These are phyloP conservation scores for Lavandula angustifolia DNA, from an alignment of 257 asterid species.

Conservation along the genomic window DNA sequence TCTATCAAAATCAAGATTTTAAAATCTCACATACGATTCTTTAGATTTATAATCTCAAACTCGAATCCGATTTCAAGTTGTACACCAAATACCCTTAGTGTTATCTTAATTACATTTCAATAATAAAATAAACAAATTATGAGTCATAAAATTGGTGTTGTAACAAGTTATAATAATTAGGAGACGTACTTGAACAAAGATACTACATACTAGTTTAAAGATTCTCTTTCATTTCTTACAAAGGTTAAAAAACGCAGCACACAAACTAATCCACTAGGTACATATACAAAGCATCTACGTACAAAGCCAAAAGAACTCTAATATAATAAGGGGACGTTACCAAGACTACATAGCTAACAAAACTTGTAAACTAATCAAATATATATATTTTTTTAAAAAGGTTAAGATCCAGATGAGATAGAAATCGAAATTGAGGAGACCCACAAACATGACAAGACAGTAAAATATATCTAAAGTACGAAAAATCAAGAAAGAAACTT, in stretches of 20 bases:
- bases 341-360: background rate
- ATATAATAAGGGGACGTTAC: background rate
- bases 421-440: background rate
- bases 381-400: background rate
- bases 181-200: too few relatives aligned
- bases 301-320: background rate
- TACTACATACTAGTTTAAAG: background rate
- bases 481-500: too few relatives aligned
- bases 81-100: too few relatives aligned
- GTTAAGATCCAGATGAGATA: conserved; percentile 7
- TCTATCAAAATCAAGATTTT: too few relatives aligned
- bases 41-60: too few relatives aligned
- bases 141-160: too few relatives aligned
- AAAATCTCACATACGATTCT: too few relatives aligned
- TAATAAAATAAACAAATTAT: too few relatives aligned
- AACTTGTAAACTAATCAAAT: background rate
- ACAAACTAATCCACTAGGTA: conserved; percentile 5
- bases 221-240: background rate
- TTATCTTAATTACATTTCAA: too few relatives aligned
- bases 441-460: background rate
- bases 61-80: too few relatives aligned
- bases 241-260: background rate
- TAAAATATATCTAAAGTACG: background rate
- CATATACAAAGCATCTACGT: background rate
- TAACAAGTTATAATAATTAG: too few relatives aligned